These are phyloP conservation scores for Cornus kousa DNA, from an alignment of 148 eudicot species.

Conservation along the genomic window DNA sequence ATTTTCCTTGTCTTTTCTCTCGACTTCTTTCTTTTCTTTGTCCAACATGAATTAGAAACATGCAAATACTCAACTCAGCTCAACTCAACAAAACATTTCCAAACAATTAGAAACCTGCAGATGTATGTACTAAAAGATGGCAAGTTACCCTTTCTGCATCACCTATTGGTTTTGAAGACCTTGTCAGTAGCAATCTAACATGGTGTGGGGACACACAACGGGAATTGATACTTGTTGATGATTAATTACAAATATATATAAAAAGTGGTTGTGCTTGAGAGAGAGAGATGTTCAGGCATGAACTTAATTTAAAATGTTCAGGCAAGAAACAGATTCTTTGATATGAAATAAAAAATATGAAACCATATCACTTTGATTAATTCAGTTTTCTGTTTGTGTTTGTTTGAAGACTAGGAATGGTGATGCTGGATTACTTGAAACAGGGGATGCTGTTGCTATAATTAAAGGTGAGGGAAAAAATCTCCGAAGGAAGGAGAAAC, in stretches of 20 bases:
- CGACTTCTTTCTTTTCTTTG: background rate
- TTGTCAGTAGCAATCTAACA: background rate
- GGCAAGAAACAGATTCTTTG: background rate
- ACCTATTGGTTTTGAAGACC: background rate
- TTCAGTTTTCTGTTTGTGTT: slow-evolving; percentile 12
- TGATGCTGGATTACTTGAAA: slow-evolving; percentile 39
- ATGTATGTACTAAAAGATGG: background rate
- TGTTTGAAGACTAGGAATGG: slow-evolving; percentile 42
- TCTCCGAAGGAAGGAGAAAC: slow-evolving; percentile 89
- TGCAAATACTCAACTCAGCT: too few species aligned
- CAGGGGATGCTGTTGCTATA: slow-evolving; percentile 87
- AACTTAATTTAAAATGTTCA: background rate
- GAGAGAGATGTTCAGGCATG: background rate
- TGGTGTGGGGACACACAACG: background rate
- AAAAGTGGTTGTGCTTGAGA: background rate
- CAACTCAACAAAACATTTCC: too few species aligned
- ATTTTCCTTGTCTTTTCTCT: background rate
- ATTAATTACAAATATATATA: background rate
- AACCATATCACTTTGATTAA: background rate
- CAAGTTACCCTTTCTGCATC: background rate
- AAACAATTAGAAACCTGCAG: background rate
- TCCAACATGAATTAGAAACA: background rate
- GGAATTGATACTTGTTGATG: background rate
- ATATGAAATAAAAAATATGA: background rate
- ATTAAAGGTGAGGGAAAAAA: slow-evolving; percentile 75